A percentile compares a stretch with the other conserved stretches of the same genome.
phyloP scores from a whole-genome alignment of 129 eudicot genomes.

The Oenanthe sinensis region DNA sequence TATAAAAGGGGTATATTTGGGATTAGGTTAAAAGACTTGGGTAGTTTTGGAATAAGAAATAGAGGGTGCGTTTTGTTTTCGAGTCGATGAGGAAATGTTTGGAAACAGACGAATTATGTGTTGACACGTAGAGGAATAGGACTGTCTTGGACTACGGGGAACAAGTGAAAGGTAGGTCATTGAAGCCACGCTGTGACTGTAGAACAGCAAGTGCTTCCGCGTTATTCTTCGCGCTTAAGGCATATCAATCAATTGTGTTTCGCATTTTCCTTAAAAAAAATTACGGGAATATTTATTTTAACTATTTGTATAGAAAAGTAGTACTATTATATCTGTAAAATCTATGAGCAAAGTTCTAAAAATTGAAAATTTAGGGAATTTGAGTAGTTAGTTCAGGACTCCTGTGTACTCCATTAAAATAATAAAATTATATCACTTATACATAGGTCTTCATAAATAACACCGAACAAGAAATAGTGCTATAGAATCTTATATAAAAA shows the following conservation, averaged over 20 bases:
- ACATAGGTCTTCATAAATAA: too few relatives aligned
- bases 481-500: too few relatives aligned
- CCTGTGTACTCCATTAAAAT: too few relatives aligned
- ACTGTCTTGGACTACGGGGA: not conserved
- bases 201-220: not conserved
- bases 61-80: not conserved
- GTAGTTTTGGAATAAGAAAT: not conserved
- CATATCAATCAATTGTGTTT: not conserved
- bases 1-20: not conserved
- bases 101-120: not conserved
- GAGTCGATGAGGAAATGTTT: not conserved
- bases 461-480: too few relatives aligned
- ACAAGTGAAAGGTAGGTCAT: not conserved
- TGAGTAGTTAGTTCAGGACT: too few relatives aligned
- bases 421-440: too few relatives aligned
- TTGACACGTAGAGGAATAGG: not conserved
- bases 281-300: too few relatives aligned
- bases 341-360: too few relatives aligned
- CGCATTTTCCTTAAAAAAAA: not conserved
- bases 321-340: too few relatives aligned
- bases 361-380: too few relatives aligned
- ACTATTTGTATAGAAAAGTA: too few relatives aligned
- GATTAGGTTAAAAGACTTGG: not conserved
- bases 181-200: not conserved
- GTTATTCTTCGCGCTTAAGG: constrained; percentile 5